These are phyloP conservation scores for Murraya paniculata DNA, from an alignment of 345 rosid species.

Conservation along the genomic window DNA sequence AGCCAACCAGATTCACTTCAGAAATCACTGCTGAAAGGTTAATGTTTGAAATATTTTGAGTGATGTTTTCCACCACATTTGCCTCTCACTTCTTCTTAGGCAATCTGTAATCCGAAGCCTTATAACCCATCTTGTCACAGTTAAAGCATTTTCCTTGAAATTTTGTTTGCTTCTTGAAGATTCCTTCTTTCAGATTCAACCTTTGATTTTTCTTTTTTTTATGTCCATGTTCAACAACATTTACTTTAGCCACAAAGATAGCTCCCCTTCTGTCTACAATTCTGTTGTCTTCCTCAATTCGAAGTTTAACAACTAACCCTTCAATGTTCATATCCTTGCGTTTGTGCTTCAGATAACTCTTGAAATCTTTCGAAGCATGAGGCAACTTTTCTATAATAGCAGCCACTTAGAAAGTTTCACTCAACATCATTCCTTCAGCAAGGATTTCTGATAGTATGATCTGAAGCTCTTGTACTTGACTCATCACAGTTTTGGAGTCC, in stretches of 20 bases:
- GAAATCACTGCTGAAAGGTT: neutral
- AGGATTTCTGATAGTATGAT: neutral
- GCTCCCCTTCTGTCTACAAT: rapidly evolving
- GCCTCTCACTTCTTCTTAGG: too few relatives aligned
- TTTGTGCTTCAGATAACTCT: neutral
- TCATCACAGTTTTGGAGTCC: neutral
- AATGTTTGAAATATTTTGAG: neutral
- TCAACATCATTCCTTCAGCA: neutral
- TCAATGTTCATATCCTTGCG: neutral
- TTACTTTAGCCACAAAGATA: neutral
- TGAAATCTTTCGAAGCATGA: neutral
- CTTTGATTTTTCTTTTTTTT: too few relatives aligned
- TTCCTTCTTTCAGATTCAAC: too few relatives aligned
- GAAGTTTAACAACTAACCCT: neutral
- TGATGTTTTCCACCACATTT: too few relatives aligned
- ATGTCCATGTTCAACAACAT: neutral
- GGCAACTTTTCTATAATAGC: neutral
- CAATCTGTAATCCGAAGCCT: too few relatives aligned
- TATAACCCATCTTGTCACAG: too few relatives aligned
- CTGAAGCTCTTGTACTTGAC: neutral
- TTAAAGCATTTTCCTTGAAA: too few relatives aligned
- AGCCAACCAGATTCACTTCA: neutral
- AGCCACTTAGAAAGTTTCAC: neutral
- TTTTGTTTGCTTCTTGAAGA: neutral
- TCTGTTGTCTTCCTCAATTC: neutral